Conservation (phyloP, 768 basidiomycete genomes). For the Steccherinum ochraceum region DNA sequence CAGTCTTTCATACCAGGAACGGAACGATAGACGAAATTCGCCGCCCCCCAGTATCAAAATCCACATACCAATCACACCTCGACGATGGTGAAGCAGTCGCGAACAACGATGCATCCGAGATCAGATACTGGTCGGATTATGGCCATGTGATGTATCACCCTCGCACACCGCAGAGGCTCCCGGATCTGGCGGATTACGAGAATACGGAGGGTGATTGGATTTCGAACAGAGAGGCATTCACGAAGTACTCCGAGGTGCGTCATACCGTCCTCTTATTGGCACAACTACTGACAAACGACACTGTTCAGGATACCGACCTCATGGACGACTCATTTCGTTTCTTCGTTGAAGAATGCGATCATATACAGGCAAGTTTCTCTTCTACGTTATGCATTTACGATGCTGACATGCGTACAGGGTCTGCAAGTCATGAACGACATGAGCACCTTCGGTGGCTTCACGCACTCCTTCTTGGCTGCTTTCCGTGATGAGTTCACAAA, state of each 20-base stretch:
- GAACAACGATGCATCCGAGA: conserved; percentile 15
- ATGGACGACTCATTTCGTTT: conserved; percentile 65
- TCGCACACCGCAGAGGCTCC: conserved; percentile 56
- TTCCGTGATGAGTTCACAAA: conserved; percentile 68
- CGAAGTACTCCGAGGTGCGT: conserved; percentile 48
- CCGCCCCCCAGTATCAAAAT: conserved; percentile 46
- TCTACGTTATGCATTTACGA: background rate
- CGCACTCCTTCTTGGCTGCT: conserved; percentile 46
- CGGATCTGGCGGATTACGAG: conserved; percentile 54
- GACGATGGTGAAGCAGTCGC: conserved; percentile 20
- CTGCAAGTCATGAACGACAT: conserved; percentile 63
- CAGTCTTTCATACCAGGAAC: conserved; percentile 31
- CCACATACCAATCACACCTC: conserved; percentile 46
- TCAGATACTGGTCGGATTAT: conserved; percentile 68
- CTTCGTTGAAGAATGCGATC: conserved; percentile 71
- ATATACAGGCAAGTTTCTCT: conserved; percentile 48
- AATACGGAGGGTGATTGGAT: conserved; percentile 50
- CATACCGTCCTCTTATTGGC: background rate
- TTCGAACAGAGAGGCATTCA: conserved; percentile 43
- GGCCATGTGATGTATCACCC: conserved; percentile 59
- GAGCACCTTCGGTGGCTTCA: conserved; percentile 60
- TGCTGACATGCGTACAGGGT: conserved; percentile 37
- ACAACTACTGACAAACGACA: conserved; percentile 1
- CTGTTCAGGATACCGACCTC: conserved; percentile 46
- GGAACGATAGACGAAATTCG: conserved; percentile 42